Conservation (phyloP, 2,329 filamentous ascomycete species). For the Aspergillus sp. region DNA sequence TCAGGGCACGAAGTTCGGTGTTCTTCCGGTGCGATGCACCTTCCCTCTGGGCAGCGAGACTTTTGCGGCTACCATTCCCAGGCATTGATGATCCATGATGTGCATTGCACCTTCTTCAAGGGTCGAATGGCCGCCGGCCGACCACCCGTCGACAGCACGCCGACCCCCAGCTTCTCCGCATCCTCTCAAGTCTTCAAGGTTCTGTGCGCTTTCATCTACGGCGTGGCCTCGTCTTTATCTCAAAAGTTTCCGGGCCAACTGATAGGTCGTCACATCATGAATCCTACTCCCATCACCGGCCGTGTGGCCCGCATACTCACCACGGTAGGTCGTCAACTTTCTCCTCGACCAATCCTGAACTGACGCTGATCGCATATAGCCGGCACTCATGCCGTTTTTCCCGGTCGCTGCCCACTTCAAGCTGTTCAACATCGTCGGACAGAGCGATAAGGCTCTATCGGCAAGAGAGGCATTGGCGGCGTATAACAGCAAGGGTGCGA, state of each 20-base stretch:
- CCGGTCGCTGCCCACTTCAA: slow-evolving; percentile 44
- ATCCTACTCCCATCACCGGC: background rate
- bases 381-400: slow-evolving; percentile 40
- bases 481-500: slow-evolving; percentile 21
- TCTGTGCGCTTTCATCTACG: background rate
- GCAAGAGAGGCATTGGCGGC: slow-evolving; percentile 32
- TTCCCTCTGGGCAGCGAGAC: too few relatives aligned
- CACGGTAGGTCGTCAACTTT: background rate
- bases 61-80: too few relatives aligned
- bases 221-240: too few relatives aligned
- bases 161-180: background rate
- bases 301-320: background rate
- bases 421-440: slow-evolving; percentile 36
- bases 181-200: too few relatives aligned
- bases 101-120: background rate
- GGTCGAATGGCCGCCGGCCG: background rate
- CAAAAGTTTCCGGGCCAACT: too few relatives aligned
- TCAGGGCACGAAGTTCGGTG: too few relatives aligned
- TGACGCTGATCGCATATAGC: slow-evolving; percentile 20
- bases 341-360: too few relatives aligned
- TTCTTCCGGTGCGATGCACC: too few relatives aligned
- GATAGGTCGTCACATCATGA: background rate
- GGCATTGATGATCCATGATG: background rate
- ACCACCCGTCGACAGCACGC: too few relatives aligned
- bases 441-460: slow-evolving; percentile 28